Evolutionary conservation across 306 rosid species (phyloP), one percentile per base, ranked within the genome.

Genomic region (Ormosia emarginata): DNA sequence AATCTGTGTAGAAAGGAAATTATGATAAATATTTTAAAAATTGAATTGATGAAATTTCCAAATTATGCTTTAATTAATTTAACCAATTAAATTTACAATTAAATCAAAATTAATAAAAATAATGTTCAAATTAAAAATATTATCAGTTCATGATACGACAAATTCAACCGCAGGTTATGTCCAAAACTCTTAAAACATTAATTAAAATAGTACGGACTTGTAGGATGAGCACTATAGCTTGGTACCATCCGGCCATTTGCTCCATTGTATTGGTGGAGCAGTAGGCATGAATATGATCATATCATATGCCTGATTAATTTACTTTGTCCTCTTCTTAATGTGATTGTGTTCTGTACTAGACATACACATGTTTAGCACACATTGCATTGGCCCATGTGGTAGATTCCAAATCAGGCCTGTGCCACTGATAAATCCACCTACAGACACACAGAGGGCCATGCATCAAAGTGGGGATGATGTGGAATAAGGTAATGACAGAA

Each of bases 381-480:
- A 17, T 13, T 55, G 57, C 58, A 56, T 44, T 46, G 65, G 58
- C 8, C 36, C 81, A 79, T 65, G 77, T 33, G 79, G 46, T 50
- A 77, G 82, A 82, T 77, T 82, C 59, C 13, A 65, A 6, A 67
- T 17, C 49, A 15, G 32, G 52, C 2, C 33, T n/a, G 13, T 37
- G 50, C 71, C 30, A 15, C 46, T 63, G 44, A 7, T 36, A 64
- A 64, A 66, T 40, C 72, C 73, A 41, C 36, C 15, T n/a, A 34
- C 4, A 13, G 17, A 11, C 44, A 13, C 15, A 63, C 1, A 11
- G 52, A 39, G 44, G 44, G 30, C 9, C 57, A 56, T 32, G 71
- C 59, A 57, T 40, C 63, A 57, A 75, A 75, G 83, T 87, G 83
- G 81, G 62, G 39, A 44, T 87, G 90, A 87, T 18, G 79, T 87